Percentiles rank a stretch among this genome's conserved stretches.
phyloP scores from a whole-genome alignment of 108 stramenopile genomes.

The Nannochloropsis gaditana region DNA sequence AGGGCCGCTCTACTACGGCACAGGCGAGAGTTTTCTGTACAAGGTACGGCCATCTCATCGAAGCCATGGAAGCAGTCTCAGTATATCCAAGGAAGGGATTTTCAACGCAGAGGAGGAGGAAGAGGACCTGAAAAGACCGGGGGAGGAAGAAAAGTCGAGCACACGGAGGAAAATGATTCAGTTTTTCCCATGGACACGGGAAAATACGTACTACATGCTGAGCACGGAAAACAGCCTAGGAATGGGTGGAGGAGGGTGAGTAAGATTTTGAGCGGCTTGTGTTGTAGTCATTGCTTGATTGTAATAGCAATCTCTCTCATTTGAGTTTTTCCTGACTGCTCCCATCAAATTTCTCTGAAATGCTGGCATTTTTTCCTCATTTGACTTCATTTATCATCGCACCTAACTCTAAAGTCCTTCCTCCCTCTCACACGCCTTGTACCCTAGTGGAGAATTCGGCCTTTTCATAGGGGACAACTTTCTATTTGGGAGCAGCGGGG shows the following conservation, averaged over 20 bases:
- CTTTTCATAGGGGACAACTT: neutral
- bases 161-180: neutral
- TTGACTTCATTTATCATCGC: neutral
- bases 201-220: neutral
- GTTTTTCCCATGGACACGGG: neutral
- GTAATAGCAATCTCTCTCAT: no score
- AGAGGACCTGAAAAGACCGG: neutral
- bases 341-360: no score
- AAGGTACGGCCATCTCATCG: neutral
- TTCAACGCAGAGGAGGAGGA: neutral
- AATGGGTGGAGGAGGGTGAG: neutral
- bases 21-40: slow-evolving; percentile 2
- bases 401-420: neutral
- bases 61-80: neutral
- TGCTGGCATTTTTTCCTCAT: neutral
- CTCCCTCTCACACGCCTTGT: neutral
- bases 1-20: neutral
- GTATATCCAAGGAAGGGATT: neutral
- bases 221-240: neutral
- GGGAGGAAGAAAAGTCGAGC: neutral
- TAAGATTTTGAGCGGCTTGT: neutral
- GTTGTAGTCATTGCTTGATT: neutral
- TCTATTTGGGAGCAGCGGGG: neutral
- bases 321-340: no score
- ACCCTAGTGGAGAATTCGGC: neutral